Evolutionary conservation across 371 early-diverging fungal genomes (phyloP).

Genomic region (Coemansia sp.): DNA sequence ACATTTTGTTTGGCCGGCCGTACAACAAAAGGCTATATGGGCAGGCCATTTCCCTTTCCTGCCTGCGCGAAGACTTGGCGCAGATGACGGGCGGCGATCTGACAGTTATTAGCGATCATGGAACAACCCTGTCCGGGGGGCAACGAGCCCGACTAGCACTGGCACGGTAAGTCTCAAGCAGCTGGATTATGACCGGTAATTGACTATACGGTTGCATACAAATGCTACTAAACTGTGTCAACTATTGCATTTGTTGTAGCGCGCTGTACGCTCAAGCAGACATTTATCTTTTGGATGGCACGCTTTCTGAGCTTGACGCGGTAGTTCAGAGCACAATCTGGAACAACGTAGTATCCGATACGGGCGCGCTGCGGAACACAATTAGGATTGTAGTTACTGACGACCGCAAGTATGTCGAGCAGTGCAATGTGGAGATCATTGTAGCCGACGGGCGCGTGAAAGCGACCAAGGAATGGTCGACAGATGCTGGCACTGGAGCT

Average conservation of each 20-base stretch:
- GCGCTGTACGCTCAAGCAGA: constrained; percentile 66
- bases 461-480: background rate
- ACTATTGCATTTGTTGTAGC: constrained; percentile 29
- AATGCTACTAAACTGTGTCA: background rate
- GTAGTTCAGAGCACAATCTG: constrained; percentile 52
- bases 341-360: constrained; percentile 53
- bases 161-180: constrained; percentile 54
- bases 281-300: constrained; percentile 65
- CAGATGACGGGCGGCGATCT: constrained; percentile 62
- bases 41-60: constrained; percentile 54
- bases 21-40: constrained; percentile 53
- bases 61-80: constrained; percentile 24
- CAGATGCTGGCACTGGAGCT: background rate
- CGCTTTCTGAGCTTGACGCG: constrained; percentile 72
- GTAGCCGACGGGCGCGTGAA: constrained; percentile 31
- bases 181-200: too few relatives aligned
- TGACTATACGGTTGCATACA: background rate
- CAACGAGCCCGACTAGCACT: constrained; percentile 61
- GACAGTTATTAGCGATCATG: constrained; percentile 61
- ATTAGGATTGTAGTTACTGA: constrained; percentile 56
- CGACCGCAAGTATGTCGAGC: constrained; percentile 53
- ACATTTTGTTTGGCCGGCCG: constrained; percentile 60
- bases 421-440: constrained; percentile 53
- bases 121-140: constrained; percentile 63
- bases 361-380: constrained; percentile 60